Percentiles rank a stretch among this genome's conserved stretches.
Evolutionary conservation across 2,329 filamentous ascomycete species (phyloP).

Genomic region (Aureobasidium namibiae): DNA sequence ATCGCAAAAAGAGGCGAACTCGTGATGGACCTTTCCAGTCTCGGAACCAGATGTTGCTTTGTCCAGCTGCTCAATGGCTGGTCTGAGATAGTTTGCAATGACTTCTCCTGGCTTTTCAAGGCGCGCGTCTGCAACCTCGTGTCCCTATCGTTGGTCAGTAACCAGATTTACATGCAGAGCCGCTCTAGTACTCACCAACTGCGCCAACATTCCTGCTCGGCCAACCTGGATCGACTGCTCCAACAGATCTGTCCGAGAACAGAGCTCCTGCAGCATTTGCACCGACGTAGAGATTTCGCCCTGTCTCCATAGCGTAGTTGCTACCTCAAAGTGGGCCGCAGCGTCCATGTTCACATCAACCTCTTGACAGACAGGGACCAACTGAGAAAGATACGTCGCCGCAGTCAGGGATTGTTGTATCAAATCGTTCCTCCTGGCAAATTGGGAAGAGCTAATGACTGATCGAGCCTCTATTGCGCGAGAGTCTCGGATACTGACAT

Average conservation of each 20-base stretch:
- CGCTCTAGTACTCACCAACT: conserved; percentile 49
- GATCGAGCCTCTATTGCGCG: conserved; percentile 66
- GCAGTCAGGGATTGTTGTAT: conserved; percentile 81
- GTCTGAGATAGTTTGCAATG: conserved; percentile 74
- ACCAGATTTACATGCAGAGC: too few relatives aligned
- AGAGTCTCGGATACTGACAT: conserved; percentile 54
- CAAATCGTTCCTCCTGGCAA: conserved; percentile 72
- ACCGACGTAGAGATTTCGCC: conserved; percentile 86
- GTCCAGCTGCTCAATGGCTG: conserved; percentile 73
- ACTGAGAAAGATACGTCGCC: conserved; percentile 70
- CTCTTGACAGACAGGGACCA: conserved; percentile 60
- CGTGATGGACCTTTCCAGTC: conserved; percentile 82
- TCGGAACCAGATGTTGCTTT: conserved; percentile 59
- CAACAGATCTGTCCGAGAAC: conserved; percentile 52
- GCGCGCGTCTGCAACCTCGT: conserved; percentile 80
- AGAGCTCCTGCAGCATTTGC: conserved; percentile 71
- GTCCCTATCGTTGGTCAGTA: conserved; percentile 44
- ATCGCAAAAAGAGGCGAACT: conserved; percentile 93
- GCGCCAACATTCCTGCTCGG: conserved; percentile 72
- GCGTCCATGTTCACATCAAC: conserved; percentile 71
- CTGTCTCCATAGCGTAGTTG: conserved; percentile 88
- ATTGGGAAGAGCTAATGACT: conserved; percentile 64
- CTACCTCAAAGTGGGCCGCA: conserved; percentile 70
- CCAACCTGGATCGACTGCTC: conserved; percentile 66
- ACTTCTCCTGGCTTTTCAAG: conserved; percentile 88